Evolutionary conservation across 148 eudicot genomes (phyloP).

Genomic region (Rhododendron molle): DNA sequence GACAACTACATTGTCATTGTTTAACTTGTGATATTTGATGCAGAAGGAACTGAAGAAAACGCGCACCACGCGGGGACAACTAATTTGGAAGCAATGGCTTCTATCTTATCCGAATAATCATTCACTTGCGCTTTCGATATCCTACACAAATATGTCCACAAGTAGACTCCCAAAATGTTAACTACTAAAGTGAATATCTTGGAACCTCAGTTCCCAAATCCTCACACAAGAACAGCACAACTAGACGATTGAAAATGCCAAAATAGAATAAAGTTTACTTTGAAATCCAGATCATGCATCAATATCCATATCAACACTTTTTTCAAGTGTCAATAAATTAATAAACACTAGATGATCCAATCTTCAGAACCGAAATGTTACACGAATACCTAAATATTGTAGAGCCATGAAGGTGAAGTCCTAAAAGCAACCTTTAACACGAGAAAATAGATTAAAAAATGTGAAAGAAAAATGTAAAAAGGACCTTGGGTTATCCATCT

Average conservation of each 20-base stretch:
- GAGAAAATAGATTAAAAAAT: too few species aligned
- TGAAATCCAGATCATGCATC: not conserved
- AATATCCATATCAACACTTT: not conserved
- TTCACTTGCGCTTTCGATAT: slow-evolving; percentile 71
- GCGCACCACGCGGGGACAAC: slow-evolving; percentile 55
- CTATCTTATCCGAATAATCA: slow-evolving; percentile 87
- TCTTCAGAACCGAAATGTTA: not conserved
- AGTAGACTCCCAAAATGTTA: slow-evolving; percentile 4
- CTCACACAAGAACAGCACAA: not conserved
- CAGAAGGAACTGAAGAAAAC: not conserved
- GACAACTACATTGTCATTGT: not conserved
- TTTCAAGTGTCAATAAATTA: not conserved
- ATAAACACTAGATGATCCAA: not conserved
- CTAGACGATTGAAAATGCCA: not conserved
- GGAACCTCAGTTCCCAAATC: not conserved
- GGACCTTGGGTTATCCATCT: slow-evolving; percentile 22
- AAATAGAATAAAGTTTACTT: not conserved
- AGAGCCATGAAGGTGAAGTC: not conserved
- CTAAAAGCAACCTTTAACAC: not conserved
- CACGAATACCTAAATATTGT: not conserved
- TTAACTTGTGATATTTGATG: not conserved
- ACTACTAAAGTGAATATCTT: not conserved
- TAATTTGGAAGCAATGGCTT: slow-evolving; percentile 68
- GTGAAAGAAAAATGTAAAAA: not conserved
- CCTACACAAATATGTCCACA: slow-evolving; percentile 30